Percentiles rank a stretch among this genome's conserved stretches.
phyloP scores from a whole-genome alignment of 306 rosid species.

The Datisca glomerata region DNA sequence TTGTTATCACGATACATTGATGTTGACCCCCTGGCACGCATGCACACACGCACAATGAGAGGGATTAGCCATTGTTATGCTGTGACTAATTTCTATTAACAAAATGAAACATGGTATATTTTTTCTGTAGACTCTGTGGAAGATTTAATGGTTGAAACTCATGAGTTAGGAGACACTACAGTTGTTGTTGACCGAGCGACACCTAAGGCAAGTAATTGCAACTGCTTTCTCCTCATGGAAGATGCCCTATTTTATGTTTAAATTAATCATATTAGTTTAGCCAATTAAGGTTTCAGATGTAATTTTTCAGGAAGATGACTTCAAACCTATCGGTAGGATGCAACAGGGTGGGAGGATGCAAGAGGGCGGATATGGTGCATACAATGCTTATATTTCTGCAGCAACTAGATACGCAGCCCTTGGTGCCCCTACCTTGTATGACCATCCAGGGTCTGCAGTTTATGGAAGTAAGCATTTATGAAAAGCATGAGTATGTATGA shows the following conservation, averaged over 20 bases:
- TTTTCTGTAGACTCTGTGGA: conserved; percentile 78
- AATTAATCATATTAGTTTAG: neutral
- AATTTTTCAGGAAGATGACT: conserved; percentile 76
- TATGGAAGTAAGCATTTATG: conserved; percentile 64
- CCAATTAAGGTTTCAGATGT: conserved; percentile 1
- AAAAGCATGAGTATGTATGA: conserved; percentile 5
- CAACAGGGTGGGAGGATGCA: conserved; percentile 74
- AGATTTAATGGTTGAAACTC: conserved; percentile 80
- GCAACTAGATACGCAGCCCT: conserved; percentile 96
- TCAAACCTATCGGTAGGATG: conserved; percentile 64
- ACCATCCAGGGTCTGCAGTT: conserved; percentile 68
- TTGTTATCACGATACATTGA: too few species aligned
- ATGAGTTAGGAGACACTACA: conserved; percentile 78
- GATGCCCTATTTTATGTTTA: neutral
- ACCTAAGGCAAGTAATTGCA: conserved; percentile 63
- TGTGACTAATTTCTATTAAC: too few species aligned
- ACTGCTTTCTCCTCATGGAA: neutral
- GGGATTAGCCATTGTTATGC: too few species aligned
- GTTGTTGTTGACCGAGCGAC: conserved; percentile 98
- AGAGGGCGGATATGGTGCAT: conserved; percentile 95
- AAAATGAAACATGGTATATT: neutral
- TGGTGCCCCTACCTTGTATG: conserved; percentile 94
- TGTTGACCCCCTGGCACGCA: too few species aligned
- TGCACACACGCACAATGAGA: too few species aligned
- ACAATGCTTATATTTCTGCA: conserved; percentile 84